Base-by-base conservation (phyloP, 768 basidiomycete species). In the Collybiopsis luxurians region DNA sequence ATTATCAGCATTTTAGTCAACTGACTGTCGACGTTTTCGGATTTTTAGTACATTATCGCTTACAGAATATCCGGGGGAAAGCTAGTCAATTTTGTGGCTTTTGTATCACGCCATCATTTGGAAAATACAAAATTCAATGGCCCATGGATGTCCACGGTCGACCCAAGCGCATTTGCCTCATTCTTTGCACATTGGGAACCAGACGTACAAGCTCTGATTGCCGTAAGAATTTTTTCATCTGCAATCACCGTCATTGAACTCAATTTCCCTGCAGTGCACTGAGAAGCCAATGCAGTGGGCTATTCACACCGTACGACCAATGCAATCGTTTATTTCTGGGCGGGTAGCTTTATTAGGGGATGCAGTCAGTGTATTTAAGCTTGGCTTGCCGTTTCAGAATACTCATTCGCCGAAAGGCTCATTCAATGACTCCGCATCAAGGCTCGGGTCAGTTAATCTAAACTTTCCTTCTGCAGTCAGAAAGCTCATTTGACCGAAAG, bases 41-140 rank as follows among this genome's bases (percentile, higher is more conserved):
- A 36, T 38, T 27, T 27, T 27, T 42, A 89, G 87, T 82, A 82
- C 63, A 65, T 86, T 40, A 75, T 89, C 15, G 79, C 76, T 1
- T 89, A 89, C 65, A 80, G 85, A 0, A 82, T 89, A 13, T 73
- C 81, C 2, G 74, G 74, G 28, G 85, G 85, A 5, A 78, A 73
- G 60, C 68, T 77, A 58, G 71, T 90, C 61, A 90, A 88, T 61
- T 76, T 88, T 55, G 87, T 79, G 17, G 85, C 83, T 1, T 85
- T 86, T 62, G 73, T 69, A 24, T 66, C 77, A 19, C 71, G 73
- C 24, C 77, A 78, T 58, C 79, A 84, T 27, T 70, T 79, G n/a
- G 79, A 86, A 61, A 70, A 73, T 57, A 79, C 84, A 1, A 66
- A 67, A 23, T 82, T 75, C 57, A 68, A 76, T 12, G 79, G 76